Percentiles rank a stretch among this genome's conserved stretches.
Conservation (phyloP, 306 rosid genomes). For the Vicia faba region DNA sequence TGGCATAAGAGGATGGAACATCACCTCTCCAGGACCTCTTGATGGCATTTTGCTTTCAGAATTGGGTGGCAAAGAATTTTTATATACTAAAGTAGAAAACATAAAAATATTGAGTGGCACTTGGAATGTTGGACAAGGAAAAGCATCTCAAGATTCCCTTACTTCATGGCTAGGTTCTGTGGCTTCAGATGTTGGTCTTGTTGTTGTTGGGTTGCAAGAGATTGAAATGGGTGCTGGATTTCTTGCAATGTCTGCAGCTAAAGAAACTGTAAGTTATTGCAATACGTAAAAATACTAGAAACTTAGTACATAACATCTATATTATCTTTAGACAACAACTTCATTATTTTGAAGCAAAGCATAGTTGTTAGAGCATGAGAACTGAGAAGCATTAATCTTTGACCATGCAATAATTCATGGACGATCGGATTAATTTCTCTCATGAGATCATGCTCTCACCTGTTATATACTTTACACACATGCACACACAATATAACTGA, state of each 20-base stretch:
- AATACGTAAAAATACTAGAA: conserved; percentile 19
- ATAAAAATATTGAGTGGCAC: conserved; percentile 81
- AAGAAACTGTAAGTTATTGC: conserved; percentile 82
- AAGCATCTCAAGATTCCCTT: conserved; percentile 92
- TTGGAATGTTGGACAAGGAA: conserved; percentile 99
- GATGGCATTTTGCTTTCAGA: conserved; percentile 74
- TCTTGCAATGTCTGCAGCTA: conserved; percentile 98
- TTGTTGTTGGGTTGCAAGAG: conserved; percentile 97
- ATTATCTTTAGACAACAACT: conserved; percentile 5
- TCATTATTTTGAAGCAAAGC: conserved; percentile 21
- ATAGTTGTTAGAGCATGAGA: conserved; percentile 6
- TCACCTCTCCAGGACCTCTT: conserved; percentile 86
- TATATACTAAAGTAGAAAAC: conserved; percentile 77
- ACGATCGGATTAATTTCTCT: neutral
- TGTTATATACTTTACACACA: neutral
- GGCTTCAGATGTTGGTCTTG: conserved; percentile 73
- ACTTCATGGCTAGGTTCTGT: conserved; percentile 85
- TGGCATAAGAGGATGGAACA: conserved; percentile 92
- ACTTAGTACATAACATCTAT: conserved; percentile 16
- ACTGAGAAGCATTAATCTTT: conserved; percentile 25
- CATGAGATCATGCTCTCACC: neutral
- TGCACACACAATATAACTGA: conserved; percentile 11
- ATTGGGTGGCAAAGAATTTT: conserved; percentile 81
- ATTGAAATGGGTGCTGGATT: conserved; percentile 99
- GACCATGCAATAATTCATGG: neutral